Conservation (phyloP, 495 filamentous ascomycete genomes). For the Tuber aestivum region DNA sequence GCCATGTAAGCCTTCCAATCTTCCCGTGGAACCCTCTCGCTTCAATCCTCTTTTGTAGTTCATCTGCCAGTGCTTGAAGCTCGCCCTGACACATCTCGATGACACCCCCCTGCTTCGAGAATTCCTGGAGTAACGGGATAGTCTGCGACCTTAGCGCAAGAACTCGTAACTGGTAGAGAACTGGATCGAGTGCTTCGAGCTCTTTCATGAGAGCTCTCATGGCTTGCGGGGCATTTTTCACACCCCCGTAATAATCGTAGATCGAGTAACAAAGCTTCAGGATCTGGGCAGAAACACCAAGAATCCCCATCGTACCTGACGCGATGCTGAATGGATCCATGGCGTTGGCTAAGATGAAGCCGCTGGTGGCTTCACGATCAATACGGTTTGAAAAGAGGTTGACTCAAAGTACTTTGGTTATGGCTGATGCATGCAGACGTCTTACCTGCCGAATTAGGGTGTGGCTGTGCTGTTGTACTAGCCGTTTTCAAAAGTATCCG, state of each 20-base stretch:
- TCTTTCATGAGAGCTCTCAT: slow-evolving; percentile 16
- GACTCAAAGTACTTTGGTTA: not conserved
- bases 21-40: slow-evolving; percentile 11
- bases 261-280: slow-evolving; percentile 3
- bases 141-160: not conserved
- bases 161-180: slow-evolving; percentile 14
- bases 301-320: not conserved
- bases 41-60: slow-evolving; percentile 14
- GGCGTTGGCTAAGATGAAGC: not conserved
- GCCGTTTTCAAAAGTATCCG: too few relatives aligned
- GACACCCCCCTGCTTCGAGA: slow-evolving; percentile 3
- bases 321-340: not conserved
- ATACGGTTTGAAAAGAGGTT: not conserved
- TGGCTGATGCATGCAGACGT: not conserved
- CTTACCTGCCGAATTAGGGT: not conserved
- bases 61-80: slow-evolving; percentile 8
- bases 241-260: slow-evolving; percentile 13
- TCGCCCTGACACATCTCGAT: not conserved
- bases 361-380: not conserved
- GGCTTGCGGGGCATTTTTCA: slow-evolving; percentile 16
- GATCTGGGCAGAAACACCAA: not conserved
- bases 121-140: slow-evolving; percentile 4
- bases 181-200: slow-evolving; percentile 14
- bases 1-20: slow-evolving; percentile 15
- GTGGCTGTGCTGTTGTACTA: not conserved